Evolutionary conservation across 768 basidiomycete genomes (phyloP).

Genomic region (Mycena leptocephala): DNA sequence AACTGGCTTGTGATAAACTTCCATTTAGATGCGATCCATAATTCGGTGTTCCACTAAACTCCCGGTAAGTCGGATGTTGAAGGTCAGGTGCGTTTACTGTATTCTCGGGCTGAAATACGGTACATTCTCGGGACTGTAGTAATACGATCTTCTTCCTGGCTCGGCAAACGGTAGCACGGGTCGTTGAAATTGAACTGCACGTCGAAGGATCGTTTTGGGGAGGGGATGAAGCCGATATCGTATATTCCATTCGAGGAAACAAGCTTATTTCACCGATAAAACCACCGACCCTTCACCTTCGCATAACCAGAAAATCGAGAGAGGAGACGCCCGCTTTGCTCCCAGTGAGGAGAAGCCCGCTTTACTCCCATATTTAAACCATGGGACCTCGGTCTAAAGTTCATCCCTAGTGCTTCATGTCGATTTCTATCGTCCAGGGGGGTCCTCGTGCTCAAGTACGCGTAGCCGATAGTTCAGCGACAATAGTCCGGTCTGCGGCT

Average conservation of each 20-base stretch:
- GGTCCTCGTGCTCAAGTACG: neutral
- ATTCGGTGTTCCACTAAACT: neutral
- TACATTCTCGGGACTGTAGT: neutral
- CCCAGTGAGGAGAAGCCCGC: neutral
- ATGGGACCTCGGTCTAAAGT: conserved; percentile 14
- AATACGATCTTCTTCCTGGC: neutral
- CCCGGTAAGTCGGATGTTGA: too few relatives aligned
- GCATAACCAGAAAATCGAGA: neutral
- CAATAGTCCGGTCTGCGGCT: conserved; percentile 8
- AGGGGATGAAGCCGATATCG: neutral
- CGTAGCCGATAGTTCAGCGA: conserved; percentile 21
- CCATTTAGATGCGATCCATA: neutral
- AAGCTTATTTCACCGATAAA: neutral
- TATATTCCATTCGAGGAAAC: neutral
- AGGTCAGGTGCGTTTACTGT: too few relatives aligned
- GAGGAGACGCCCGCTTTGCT: neutral
- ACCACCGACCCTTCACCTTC: neutral
- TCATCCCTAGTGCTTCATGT: conserved; percentile 1
- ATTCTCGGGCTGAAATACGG: neutral
- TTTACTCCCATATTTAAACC: conserved; percentile 8
- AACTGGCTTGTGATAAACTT: too few relatives aligned
- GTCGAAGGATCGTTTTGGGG: neutral
- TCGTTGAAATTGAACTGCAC: neutral
- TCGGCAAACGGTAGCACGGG: neutral
- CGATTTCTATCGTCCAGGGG: conserved; percentile 5